A percentile compares a stretch with the other conserved stretches of the same genome.
These are phyloP conservation scores for Pleoardoris graminearum DNA, from an alignment of 2,329 filamentous ascomycete species.

Conservation along the genomic window DNA sequence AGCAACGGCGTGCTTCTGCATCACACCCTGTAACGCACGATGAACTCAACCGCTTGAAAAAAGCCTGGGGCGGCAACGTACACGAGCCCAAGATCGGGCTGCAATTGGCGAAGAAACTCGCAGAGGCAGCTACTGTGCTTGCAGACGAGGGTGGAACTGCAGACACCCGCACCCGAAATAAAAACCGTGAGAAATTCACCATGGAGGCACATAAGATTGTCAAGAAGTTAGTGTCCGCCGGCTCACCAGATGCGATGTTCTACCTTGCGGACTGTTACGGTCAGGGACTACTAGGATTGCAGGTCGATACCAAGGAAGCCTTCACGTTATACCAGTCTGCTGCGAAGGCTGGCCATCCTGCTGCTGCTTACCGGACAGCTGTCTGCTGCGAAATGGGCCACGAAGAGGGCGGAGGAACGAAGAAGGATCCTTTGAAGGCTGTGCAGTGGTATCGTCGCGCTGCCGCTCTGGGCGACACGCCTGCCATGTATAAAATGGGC, in stretches of 20 bases:
- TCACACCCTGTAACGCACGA: conserved; percentile 69
- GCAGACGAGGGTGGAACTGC: conserved; percentile 74
- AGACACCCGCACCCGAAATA: conserved; percentile 65
- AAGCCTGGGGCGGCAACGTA: conserved; percentile 69
- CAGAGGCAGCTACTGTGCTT: conserved; percentile 81
- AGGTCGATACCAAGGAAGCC: conserved; percentile 86
- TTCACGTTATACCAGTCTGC: conserved; percentile 93
- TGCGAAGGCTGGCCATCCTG: conserved; percentile 83
- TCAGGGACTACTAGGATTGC: conserved; percentile 74
- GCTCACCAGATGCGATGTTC: conserved; percentile 88
- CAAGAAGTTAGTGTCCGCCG: conserved; percentile 77
- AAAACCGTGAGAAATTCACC: conserved; percentile 78
- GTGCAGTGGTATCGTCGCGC: conserved; percentile 98
- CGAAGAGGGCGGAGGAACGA: conserved; percentile 90
- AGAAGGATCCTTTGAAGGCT: conserved; percentile 87
- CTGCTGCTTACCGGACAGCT: conserved; percentile 89
- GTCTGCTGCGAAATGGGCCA: conserved; percentile 97
- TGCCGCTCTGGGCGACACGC: conserved; percentile 83
- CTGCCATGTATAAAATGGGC: conserved; percentile 98
- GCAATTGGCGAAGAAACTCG: conserved; percentile 76
- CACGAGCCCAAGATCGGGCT: conserved; percentile 73
- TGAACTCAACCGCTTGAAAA: conserved; percentile 76
- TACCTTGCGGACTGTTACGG: conserved; percentile 89
- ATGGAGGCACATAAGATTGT: conserved; percentile 86
- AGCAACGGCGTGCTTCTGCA: conserved; percentile 24